A percentile compares a stretch with the other conserved stretches of the same genome.
Conservation (phyloP, 306 rosid genomes). For the Cicer cuneatum region DNA sequence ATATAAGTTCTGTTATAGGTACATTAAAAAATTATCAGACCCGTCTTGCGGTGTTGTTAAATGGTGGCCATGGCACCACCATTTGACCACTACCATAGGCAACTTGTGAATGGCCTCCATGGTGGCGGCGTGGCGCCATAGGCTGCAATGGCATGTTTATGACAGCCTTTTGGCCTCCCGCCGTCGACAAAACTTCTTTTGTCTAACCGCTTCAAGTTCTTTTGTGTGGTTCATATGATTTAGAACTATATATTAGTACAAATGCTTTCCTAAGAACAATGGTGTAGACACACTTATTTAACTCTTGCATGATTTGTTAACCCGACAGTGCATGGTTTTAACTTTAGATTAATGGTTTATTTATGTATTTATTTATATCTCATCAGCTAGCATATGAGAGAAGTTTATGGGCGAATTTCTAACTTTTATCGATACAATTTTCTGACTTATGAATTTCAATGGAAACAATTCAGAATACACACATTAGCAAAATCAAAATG, state of each 20-base stretch:
- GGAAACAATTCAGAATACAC: not conserved
- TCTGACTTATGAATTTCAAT: not conserved
- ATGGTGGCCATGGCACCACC: too few relatives aligned
- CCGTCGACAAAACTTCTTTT: too few relatives aligned
- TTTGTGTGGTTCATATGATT: conserved; percentile 1
- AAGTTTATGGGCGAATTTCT: conserved; percentile 21
- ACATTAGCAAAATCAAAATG: not conserved
- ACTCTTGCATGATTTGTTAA: not conserved
- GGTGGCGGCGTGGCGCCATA: too few relatives aligned
- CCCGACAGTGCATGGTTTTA: conserved; percentile 10
- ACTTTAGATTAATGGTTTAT: not conserved
- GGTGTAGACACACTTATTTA: not conserved
- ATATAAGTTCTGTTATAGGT: not conserved
- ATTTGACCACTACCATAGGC: too few relatives aligned
- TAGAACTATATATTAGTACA: conserved; percentile 8
- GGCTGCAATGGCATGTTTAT: too few relatives aligned
- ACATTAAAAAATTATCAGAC: not conserved
- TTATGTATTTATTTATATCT: conserved; percentile 1
- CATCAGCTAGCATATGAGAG: conserved; percentile 18
- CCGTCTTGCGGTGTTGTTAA: not conserved
- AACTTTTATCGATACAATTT: not conserved
- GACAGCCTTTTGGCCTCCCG: too few relatives aligned
- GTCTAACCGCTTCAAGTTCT: not conserved
- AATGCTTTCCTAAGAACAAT: conserved; percentile 5
- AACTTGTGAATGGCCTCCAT: too few relatives aligned